Base-by-base conservation (phyloP, 495 filamentous ascomycete genomes). In the Viridothelium virens region DNA sequence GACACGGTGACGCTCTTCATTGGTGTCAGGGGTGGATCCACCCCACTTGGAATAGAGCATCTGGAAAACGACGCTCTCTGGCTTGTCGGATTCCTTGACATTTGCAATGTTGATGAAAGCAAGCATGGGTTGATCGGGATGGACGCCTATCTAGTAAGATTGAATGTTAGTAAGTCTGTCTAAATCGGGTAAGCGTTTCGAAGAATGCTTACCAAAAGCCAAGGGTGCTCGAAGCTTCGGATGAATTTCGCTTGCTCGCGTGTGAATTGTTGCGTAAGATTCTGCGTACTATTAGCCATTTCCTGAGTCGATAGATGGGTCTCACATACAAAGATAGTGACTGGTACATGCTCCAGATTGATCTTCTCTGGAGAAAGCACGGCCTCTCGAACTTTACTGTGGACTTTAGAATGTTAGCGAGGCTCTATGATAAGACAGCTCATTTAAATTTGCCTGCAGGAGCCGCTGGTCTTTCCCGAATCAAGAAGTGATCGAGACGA, bases 41-140 rank as follows among this genome's bases (percentile, higher is more conserved):
- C 41, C 66, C 9, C 34, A 56, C 70, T 69, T 70, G 12, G 59
- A 62, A 12, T 66, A 36, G 39, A 70, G 37, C 37, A 67, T 16
- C 50, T 72, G 70, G 47, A 77, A 83, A 6, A 66, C 68, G 81
- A 81, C 83, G 4, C 71, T 78, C 56, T 78, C 77, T 7, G 82
- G 80, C 6, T 74, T 67, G 33, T 75, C 72, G 9, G 71, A 68
- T 38, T 81, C 77, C 7, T 68, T 65, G 0, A 72, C 77, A 61
- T 82, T 77, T 39, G 79, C 78, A 33, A 83, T 69, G 66, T 11
- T 6, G 34, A 53, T n/a, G 9, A 66, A 59, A 25, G 25, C 18
- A 11, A 46, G 44, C 16, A 37, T 9, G 10, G 36, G 62, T 18
- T 64, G 62, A 4, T 64, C 62, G 14, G 62, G 62, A 48, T 64